Percentiles rank a stretch among this genome's conserved stretches.
These are phyloP conservation scores for Ilyonectria sp. DNA, from an alignment of 2,329 filamentous ascomycete species.

Conservation along the genomic window DNA sequence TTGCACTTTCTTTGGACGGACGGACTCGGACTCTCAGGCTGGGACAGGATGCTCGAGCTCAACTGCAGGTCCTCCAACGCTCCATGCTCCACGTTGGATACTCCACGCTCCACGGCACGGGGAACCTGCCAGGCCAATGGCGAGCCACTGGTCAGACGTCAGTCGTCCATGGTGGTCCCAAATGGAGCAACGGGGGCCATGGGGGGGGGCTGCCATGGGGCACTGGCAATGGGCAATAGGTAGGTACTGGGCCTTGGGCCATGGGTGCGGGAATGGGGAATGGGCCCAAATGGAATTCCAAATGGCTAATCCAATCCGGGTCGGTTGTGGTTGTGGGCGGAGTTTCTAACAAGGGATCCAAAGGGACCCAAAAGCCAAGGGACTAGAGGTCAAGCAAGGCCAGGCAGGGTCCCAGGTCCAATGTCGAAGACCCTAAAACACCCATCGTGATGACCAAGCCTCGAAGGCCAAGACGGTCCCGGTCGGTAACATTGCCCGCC, in stretches of 20 bases:
- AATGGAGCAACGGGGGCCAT: slow-evolving; percentile 4
- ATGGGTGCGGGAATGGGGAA: slow-evolving; percentile 2
- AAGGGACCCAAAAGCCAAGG: neutral
- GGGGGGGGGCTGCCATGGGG: slow-evolving; percentile 4
- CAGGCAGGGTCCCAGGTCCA: neutral
- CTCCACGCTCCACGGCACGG: slow-evolving; percentile 24
- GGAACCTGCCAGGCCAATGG: slow-evolving; percentile 32
- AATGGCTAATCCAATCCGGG: slow-evolving; percentile 6
- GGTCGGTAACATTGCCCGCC: slow-evolving; percentile 2
- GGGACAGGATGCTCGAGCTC: neutral
- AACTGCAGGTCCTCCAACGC: slow-evolving; percentile 2
- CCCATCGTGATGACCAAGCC: slow-evolving; percentile 1
- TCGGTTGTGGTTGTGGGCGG: neutral
- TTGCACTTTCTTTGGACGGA: slow-evolving; percentile 1
- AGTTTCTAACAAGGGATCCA: neutral
- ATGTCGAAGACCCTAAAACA: neutral
- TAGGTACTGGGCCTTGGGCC: neutral
- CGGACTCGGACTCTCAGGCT: slow-evolving; percentile 1
- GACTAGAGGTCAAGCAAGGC: neutral
- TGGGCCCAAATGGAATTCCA: neutral
- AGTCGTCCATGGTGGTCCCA: slow-evolving; percentile 19
- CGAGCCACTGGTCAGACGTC: slow-evolving; percentile 26
- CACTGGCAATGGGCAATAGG: neutral
- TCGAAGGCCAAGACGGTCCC: slow-evolving; percentile 4
- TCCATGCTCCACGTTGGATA: slow-evolving; percentile 4